Evolutionary conservation across 305 asterid genomes (phyloP).

Genomic region (Solanum hybrid): DNA sequence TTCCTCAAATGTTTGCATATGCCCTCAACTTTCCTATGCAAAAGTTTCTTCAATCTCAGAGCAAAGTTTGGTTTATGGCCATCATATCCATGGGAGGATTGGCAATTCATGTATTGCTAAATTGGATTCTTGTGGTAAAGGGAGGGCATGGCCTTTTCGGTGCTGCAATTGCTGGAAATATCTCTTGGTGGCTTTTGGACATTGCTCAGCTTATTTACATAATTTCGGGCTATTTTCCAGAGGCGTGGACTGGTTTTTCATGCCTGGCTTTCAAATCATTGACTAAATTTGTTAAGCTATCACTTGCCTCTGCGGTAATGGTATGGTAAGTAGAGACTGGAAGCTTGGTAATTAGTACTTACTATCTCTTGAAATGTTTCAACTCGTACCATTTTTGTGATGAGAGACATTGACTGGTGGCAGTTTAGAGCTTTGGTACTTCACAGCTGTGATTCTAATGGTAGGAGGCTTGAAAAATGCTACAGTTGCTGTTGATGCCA

Average conservation of each 20-base stretch:
- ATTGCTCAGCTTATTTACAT: conserved; percentile 9
- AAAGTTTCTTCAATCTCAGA: conserved; percentile 28
- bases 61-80: conserved; percentile 28
- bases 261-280: conserved; percentile 44
- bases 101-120: conserved; percentile 17
- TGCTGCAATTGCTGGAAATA: conserved; percentile 28
- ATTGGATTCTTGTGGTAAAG: conserved; percentile 22
- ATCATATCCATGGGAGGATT: conserved; percentile 12
- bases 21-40: conserved; percentile 28
- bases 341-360: background rate
- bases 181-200: conserved; percentile 25
- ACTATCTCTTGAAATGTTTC: background rate
- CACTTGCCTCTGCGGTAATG: conserved; percentile 67
- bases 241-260: conserved; percentile 26
- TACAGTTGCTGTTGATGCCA: conserved; percentile 20
- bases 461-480: conserved; percentile 29
- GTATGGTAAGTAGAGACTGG: conserved; percentile 37
- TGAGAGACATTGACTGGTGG: background rate
- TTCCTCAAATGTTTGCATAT: conserved; percentile 26
- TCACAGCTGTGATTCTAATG: conserved; percentile 28
- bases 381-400: background rate
- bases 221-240: conserved; percentile 6
- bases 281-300: conserved; percentile 42
- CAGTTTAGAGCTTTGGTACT: conserved; percentile 36
- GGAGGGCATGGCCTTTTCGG: conserved; percentile 20